Conservation (phyloP, 2,329 filamentous ascomycete species). For the Hypoxylon sp. region DNA sequence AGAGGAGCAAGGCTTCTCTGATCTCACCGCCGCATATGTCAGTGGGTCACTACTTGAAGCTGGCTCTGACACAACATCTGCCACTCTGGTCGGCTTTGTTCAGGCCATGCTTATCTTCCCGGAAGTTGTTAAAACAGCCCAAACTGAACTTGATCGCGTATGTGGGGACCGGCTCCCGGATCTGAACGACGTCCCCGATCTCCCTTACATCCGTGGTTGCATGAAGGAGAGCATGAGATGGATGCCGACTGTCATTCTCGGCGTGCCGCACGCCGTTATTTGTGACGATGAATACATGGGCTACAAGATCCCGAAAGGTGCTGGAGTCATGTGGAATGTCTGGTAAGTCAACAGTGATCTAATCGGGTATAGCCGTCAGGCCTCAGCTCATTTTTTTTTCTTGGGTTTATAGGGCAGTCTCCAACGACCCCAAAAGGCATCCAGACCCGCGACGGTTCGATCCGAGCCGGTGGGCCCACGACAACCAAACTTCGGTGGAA, state of each 20-base stretch:
- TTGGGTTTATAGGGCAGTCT: slow-evolving; percentile 56
- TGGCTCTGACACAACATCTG: slow-evolving; percentile 57
- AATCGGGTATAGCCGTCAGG: not conserved
- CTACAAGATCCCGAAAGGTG: slow-evolving; percentile 59
- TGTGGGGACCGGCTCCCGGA: slow-evolving; percentile 60
- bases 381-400: slow-evolving; percentile 7
- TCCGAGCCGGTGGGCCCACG: slow-evolving; percentile 53
- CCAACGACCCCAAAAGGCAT: slow-evolving; percentile 60
- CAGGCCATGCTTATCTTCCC: slow-evolving; percentile 59
- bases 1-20: slow-evolving; percentile 52
- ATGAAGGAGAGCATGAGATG: slow-evolving; percentile 63
- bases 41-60: slow-evolving; percentile 50
- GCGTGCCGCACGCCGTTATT: slow-evolving; percentile 56
- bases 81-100: slow-evolving; percentile 55
- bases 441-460: slow-evolving; percentile 59
- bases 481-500: slow-evolving; percentile 50
- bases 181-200: slow-evolving; percentile 57
- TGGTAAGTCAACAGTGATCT: slow-evolving; percentile 50
- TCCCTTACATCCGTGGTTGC: slow-evolving; percentile 63
- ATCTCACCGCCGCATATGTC: slow-evolving; percentile 53
- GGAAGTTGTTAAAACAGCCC: slow-evolving; percentile 51
- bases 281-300: slow-evolving; percentile 57
- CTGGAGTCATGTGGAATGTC: slow-evolving; percentile 58
- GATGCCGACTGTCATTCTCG: slow-evolving; percentile 58
- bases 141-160: slow-evolving; percentile 57